Base-by-base conservation (phyloP, 1,139 yeast genomes). In the Debaryomyces fabryi region DNA sequence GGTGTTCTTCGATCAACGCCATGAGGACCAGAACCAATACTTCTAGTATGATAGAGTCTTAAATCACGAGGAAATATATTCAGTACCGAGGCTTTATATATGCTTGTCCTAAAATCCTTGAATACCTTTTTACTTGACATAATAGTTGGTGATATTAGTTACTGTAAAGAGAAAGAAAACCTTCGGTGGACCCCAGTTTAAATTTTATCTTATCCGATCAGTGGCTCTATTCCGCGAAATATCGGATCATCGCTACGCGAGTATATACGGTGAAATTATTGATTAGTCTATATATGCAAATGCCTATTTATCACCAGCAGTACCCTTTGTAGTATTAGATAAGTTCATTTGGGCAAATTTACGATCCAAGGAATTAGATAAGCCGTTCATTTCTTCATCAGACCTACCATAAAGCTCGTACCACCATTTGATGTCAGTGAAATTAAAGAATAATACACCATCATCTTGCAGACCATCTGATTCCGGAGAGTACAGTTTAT, bases 391-490 rank as follows among this genome's bases (percentile, higher is more conserved):
- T 58, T 91, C 97, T 52, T 83, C 83, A 58, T 88, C 88, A 3
- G 82, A 72, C 44, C 95, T 70, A 0, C 97, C 96, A 60, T 72
- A 90, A 36, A 88, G 68, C 58, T 89, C 96, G 58, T 79, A 81
- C 98, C 98, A 92, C 92, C 96, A 92, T 55, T 79, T 80, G 20
- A 90, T 79, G 45, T 84, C 84, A 30, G 79, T 78, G 51, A 76
- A 74, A 55, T 90, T 88, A 41, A 95, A 90, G 43, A 82, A 79
- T 2, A 88, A 65, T 54, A 88, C 83, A 7, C 60, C 64, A 23
- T 78, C 77, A 21, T 67, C 73, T 3, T 72, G 76, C 3, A 65
- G 70, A 20, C 33, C 15, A 6, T 44, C 39, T 61, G 64, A 2
- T 43, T 52, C 44, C 1, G 54, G 56, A 5, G 51, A 52, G 58